Evolutionary conservation across 139 green algal species (phyloP).

Genomic region (Volvox africanus): DNA sequence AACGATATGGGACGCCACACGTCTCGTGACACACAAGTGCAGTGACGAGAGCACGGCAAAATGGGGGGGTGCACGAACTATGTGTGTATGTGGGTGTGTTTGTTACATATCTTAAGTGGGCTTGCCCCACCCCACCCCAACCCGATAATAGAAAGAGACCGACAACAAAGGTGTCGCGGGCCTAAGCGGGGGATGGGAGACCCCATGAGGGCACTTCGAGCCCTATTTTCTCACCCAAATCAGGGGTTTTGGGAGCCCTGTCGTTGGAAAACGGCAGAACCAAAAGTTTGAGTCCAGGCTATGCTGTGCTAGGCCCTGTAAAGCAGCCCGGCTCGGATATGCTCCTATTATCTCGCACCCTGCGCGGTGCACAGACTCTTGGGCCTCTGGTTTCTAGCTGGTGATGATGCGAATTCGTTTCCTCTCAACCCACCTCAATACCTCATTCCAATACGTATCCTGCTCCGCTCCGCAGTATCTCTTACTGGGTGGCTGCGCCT

Average conservation of each 20-base stretch:
- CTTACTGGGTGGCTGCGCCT: neutral
- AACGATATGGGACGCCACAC: neutral
- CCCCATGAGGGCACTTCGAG: too few relatives aligned
- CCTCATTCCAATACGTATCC: neutral
- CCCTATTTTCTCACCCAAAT: too few relatives aligned
- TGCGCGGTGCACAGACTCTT: neutral
- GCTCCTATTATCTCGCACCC: neutral
- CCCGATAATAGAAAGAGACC: too few relatives aligned
- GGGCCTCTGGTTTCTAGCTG: neutral
- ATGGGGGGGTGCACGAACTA: neutral
- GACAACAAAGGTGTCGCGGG: too few relatives aligned
- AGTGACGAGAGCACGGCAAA: neutral
- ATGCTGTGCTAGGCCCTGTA: neutral
- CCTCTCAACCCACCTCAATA: neutral
- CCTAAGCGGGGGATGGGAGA: too few relatives aligned
- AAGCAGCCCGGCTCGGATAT: neutral
- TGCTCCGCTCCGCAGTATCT: neutral
- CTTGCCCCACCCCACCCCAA: too few relatives aligned
- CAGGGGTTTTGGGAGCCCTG: too few relatives aligned
- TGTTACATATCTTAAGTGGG: too few relatives aligned
- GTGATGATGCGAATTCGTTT: too few relatives aligned
- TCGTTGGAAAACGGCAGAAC: too few relatives aligned
- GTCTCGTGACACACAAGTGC: neutral
- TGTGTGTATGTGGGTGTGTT: too few relatives aligned
- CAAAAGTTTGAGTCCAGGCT: too few relatives aligned